Evolutionary conservation across 345 rosid species (phyloP), one percentile per base, ranked within the genome.

Genomic region (Eucalyptus erythrocorys): DNA sequence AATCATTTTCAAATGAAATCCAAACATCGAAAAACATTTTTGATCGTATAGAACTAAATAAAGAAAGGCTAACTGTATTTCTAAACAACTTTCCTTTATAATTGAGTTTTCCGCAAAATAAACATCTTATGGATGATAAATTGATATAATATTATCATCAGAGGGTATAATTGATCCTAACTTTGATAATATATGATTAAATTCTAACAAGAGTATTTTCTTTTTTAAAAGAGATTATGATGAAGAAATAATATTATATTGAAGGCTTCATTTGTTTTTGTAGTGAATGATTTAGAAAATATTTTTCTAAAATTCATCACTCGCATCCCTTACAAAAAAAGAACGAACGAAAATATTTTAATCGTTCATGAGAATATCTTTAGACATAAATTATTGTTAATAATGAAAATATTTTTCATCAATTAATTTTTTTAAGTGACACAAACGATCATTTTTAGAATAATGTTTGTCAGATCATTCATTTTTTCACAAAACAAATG

Each of bases 381-480:
- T 37, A 37, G 1, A 21, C 26, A 76, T 6, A 21, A 37, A 21
- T 76, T 76, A 34, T 76, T 10, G 0, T 76, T 40, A 6, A 5
- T 37, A 76, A 76, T 76, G 0, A 37, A 37, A 40, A 11, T 3
- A 2, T 21, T 21, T 37, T 10, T 76, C 8, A 21, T 40, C 7
- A 13, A 76, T 6, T 37, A 37, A 76, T 5, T 37, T 19, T 66
- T 37, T 71, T 5, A 21, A 34, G 26, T 4, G 4, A 68, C 11
- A 17, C 12, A 3, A 9, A 0, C 0, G 2, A 34, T 68, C 10
- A 34, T 34, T 68, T 34, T 68, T 37, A 37, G 4, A 37, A 10
- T 9, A 21, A 19, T 19, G 1, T 19, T 71, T 19, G 0, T 21
- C 11, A 10, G 10, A 71, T 9, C 0, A 10, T 37, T 71, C 11